These are phyloP conservation scores for Agrostemma githago DNA, from an alignment of 148 eudicot genomes.

Conservation along the genomic window DNA sequence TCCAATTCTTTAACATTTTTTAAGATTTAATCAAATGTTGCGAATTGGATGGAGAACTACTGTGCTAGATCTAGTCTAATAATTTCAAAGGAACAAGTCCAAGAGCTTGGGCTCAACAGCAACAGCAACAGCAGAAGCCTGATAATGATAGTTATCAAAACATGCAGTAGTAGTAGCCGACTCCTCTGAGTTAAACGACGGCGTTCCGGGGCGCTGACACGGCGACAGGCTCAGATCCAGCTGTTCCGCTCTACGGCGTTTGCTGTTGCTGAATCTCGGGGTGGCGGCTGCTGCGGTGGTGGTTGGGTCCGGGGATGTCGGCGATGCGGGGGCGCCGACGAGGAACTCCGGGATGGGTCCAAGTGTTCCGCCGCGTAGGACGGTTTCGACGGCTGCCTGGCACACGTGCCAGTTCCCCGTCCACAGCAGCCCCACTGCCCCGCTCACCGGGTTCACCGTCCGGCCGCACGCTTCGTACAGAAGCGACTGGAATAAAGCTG, in stretches of 20 bases:
- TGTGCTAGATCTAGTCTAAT: not conserved
- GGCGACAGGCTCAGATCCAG: constrained; percentile 43
- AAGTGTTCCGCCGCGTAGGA: constrained; percentile 65
- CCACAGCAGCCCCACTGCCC: constrained; percentile 67
- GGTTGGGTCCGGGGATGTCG: constrained; percentile 21
- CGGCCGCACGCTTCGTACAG: constrained; percentile 80
- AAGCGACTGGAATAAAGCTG: constrained; percentile 74
- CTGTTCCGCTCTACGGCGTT: constrained; percentile 21
- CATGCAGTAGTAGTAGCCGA: constrained; percentile 53
- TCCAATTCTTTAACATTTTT: too few species aligned
- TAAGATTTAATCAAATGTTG: too few species aligned
- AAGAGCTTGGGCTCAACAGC: constrained; percentile 24
- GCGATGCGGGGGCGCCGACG: constrained; percentile 29
- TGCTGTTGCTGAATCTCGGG: constrained; percentile 21
- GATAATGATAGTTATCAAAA: constrained; percentile 16
- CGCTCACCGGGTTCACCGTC: constrained; percentile 79
- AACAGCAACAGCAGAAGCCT: not conserved
- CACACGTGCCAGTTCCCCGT: constrained; percentile 82
- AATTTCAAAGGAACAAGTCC: constrained; percentile 38
- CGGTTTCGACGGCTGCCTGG: constrained; percentile 68
- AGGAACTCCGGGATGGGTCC: constrained; percentile 54
- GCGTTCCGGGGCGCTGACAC: constrained; percentile 41
- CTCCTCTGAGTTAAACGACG: constrained; percentile 66
- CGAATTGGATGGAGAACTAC: too few species aligned
- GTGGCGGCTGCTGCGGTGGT: not conserved